Base-by-base conservation (phyloP, 2,329 filamentous ascomycete species). In the Sporothrix pseudoabietina region DNA sequence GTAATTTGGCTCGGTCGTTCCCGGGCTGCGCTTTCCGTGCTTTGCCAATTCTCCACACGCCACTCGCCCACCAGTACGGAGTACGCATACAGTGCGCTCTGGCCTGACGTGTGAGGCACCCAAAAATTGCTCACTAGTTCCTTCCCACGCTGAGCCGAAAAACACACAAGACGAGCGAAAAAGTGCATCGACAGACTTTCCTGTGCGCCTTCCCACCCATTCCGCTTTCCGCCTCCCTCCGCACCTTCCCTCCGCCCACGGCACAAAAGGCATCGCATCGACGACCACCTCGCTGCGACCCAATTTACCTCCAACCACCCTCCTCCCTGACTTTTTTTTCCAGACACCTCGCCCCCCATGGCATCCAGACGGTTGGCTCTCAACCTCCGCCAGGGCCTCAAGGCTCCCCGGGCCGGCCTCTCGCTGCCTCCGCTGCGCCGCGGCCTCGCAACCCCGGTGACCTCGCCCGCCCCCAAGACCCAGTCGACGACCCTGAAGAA, bases 401-500 rank as follows among this genome's bases (percentile, higher is more conserved):
- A 88, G 93, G 87, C 87, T 39, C 74, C 75, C n/a, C 93, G 94
- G 84, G 89, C 92, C 85, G 92, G 92, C 84, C 88, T 96, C 85
- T 91, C 92, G 84, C 87, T 92, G 82, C 87, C 94, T 82, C 88
- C 92, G 78, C 86, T 96, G 84, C 91, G 90, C 84, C 90, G 95
- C 87, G 92, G 92, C 82, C 94, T 98, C 82, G 95, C 95, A 81
- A 95, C 94, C 78, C 94, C 95, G 79, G 91, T 96, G 75, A 82
- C 84, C 73, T 80, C 83, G 74, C 84, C 84, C 84, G 71, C 65
- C 14, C 87, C 90, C 87, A 95, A 93, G 87, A 98, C 94, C 80
- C 92, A 98, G 88, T 94, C 93, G 80, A 98, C 96, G 77, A 99
- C 96, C 72, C 89, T 99, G 82, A 93, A 91, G 86, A 99, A 98